Evolutionary conservation across 2,329 filamentous ascomycete genomes (phyloP), one percentile per base, ranked within the genome.

Genomic region (Dothistroma pini): DNA sequence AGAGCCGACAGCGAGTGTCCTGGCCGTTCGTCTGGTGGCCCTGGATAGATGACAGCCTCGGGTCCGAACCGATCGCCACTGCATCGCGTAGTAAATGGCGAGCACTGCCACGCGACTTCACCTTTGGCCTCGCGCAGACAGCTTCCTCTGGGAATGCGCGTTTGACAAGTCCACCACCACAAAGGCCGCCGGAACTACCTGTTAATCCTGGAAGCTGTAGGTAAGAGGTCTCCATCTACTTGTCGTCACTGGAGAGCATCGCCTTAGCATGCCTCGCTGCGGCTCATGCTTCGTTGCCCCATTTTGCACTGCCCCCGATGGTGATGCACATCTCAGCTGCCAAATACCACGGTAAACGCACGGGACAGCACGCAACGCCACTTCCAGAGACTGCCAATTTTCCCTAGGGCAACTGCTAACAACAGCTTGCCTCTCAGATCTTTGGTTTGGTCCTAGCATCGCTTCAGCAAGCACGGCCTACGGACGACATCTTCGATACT

Each of bases 101-200:
- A 51, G 48, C 48, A 51, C 48, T 51, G 48, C 48, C 48, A 29
- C 48, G 48, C 48, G 48, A 51, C 48, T 51, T 51, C 48, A 51
- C 48, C 29, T 51, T 51, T 12, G 9, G 41, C 41, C 16, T 51
- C 48, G 48, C 48, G 48, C 16, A 31, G 48, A 14, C 10, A 25
- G 22, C 48, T 51, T 51, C 48, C 9, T 31, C 48, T 31, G 41
- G n/a, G 6, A 31, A 31, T 29, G 48, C 48, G 12, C 29, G 48
- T 21, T 51, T 51, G 22, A 51, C 48, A 25, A 14, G 12, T 9
- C 21, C 21, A 19, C 9, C 41, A 44, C 12, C 41, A 44, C 41
- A 19, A 44, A 44, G 41, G 41, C 41, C 41, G n/a, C 4, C 34
- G 10, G 5, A n/a, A 44, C 41, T 5, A n/a, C 41, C 41, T 44